Percentiles rank a stretch among this genome's conserved stretches.
These are phyloP conservation scores for Linum tenue DNA, from an alignment of 345 rosid species.

Conservation along the genomic window DNA sequence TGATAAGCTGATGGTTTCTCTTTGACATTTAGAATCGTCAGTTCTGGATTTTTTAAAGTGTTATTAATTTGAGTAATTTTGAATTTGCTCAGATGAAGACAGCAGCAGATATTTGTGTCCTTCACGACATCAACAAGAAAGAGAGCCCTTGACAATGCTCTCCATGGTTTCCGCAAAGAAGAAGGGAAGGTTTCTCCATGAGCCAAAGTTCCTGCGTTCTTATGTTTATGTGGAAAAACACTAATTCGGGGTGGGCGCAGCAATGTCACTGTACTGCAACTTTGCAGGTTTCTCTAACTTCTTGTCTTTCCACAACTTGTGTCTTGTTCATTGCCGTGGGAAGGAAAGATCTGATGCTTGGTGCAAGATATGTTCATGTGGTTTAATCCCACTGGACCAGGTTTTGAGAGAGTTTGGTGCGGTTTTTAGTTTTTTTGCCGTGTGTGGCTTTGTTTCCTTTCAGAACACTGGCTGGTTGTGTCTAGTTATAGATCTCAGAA, in stretches of 20 bases:
- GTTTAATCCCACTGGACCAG: background rate
- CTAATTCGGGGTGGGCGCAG: background rate
- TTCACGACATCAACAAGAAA: slow-evolving; percentile 64
- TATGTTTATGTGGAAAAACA: background rate
- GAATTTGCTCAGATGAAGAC: slow-evolving; percentile 68
- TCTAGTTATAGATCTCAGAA: background rate
- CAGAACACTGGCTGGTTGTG: background rate
- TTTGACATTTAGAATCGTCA: background rate
- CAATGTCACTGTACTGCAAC: background rate
- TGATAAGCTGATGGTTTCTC: background rate
- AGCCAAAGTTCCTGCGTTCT: background rate
- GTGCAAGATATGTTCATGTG: background rate
- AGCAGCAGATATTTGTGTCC: slow-evolving; percentile 83
- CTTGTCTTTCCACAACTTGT: background rate
- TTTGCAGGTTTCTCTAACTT: background rate
- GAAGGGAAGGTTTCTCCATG: background rate
- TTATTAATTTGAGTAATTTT: slow-evolving; percentile 6
- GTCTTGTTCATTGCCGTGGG: background rate
- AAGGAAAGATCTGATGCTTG: background rate
- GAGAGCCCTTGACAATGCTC: slow-evolving; percentile 10
- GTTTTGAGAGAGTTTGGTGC: background rate
- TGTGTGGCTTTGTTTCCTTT: background rate
- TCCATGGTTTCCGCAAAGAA: background rate
- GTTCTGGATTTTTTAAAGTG: background rate
- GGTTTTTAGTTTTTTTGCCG: background rate